Evolutionary conservation across 2,329 filamentous ascomycete species (phyloP), one percentile per base, ranked within the genome.

Genomic region (Fusarium sp.): DNA sequence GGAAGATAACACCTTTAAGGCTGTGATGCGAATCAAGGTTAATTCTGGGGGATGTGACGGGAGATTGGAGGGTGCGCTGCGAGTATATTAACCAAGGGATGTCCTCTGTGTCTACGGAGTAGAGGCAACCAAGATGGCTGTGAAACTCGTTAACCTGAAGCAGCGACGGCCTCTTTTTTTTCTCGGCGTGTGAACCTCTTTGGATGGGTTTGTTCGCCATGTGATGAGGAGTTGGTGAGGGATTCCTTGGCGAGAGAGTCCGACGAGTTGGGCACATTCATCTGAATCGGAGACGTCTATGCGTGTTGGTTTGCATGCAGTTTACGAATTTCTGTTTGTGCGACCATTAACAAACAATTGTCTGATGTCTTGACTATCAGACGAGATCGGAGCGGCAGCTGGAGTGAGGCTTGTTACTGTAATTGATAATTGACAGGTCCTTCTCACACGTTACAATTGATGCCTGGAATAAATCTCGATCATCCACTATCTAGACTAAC

Each of bases 1-100:
- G 36, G 42, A 72, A 72, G 24, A 24, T 22, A 20, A n/a, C 35
- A 24, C 38, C 27, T 33, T 46, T 40, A 55, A 63, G 58, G 46
- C 29, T 55, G 33, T 27, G 46, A 29, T 33, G 24, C n/a, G 38
- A 44, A 24, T 12, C 61, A 24, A 65, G 60, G 66, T 66, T 69
- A 44, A 42, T 60, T 36, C 27, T 40, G 27, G 58, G 40, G 17
- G 27, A 58, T 12, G 27, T 12, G 35, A n/a, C 16, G 16, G 56
- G 62, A 70, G 42, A 71, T 70, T 62, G 6, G 36, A 69, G 56
- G 59, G 57, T 49, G 40, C 49, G 46, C 8, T 53, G 51, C 20
- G 16, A 33, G 51, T 60, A 56, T 53, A 57, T 69, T 61, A 69
- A 49, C 24, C 66, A 64, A 55, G 67, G 60, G 17, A 27, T 17